Evolutionary conservation across 2,329 filamentous ascomycete species (phyloP).

Genomic region (Fusarium phyllophilum): DNA sequence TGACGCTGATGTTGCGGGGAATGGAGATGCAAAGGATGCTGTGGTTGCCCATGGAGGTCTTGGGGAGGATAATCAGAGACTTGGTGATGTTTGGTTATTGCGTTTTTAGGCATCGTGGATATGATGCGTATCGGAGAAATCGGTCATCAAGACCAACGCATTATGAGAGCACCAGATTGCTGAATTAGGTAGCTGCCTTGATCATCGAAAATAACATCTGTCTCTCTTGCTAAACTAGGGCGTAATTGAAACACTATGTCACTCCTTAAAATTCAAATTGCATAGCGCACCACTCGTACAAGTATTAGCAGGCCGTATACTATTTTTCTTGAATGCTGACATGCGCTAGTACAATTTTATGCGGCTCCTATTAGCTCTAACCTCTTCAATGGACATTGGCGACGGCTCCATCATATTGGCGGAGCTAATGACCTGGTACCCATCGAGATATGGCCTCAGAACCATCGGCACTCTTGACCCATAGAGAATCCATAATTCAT

Average conservation of each 20-base stretch:
- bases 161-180: rapidly evolving
- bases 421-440: background rate
- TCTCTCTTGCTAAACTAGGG: background rate
- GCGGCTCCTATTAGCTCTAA: rapidly evolving
- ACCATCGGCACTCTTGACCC: rapidly evolving
- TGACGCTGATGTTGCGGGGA: background rate
- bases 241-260: rapidly evolving
- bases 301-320: rapidly evolving
- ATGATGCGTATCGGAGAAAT: too few relatives aligned
- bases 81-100: background rate
- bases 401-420: too few relatives aligned
- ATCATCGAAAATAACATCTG: rapidly evolving
- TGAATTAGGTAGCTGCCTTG: background rate
- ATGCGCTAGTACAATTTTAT: background rate
- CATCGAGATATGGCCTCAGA: background rate
- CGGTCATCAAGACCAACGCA: rapidly evolving
- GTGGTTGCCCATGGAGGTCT: background rate
- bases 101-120: background rate
- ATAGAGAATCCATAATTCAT: rapidly evolving
- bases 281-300: rapidly evolving
- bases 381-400: too few relatives aligned
- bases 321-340: background rate
- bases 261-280: background rate
- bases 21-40: rapidly evolving
- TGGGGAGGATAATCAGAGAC: background rate